Base-by-base conservation (phyloP, 805 yeast genomes). In the Starmerella apicola region DNA sequence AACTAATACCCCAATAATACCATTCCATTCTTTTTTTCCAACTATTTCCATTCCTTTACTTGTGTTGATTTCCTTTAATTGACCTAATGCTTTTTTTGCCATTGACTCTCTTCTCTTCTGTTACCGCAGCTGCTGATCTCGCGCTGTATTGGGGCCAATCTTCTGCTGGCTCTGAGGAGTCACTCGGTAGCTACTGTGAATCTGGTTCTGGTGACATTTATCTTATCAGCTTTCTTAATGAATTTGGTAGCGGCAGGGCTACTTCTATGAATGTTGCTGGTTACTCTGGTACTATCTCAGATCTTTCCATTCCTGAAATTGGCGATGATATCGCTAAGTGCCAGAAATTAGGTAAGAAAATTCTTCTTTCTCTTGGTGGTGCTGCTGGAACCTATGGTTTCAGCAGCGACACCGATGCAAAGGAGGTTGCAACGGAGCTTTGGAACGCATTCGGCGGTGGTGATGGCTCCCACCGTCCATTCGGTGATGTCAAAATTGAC, bases 131-230 rank as follows among this genome's bases (percentile, higher is more conserved):
- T 34, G 54, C 66, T 24, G 80, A 81, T 48, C 72, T 83, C 28
- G 95, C 79, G 18, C 67, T 81, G 6, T 84, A 84, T 62, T 84
- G 95, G 95, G 95, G 95, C 39, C 94, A 84, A 61, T 72, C 73
- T 51, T 74, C 88, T 13, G 76, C 71, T n/a, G 82, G 82, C 6
- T 52, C 64, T 12, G 76, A 73, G 50, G 54, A 64, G 26, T 53
- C 60, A 3, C 59, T 74, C 5, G 60, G 67, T 2, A 60, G 66
- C 35, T 82, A 82, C 64, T 84, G 95, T 67, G 64, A 66, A 43
- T 66, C 74, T 37, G 71, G 73, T 40, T 68, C 74, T 35, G 84
- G 81, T 20, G 94, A 82, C 40, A 53, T 60, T 27, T 60, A 56
- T 41, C 54, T 85, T 10, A 54, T 85, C 25, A 72, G 95, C 1